Conservation (phyloP, 2,329 filamentous ascomycete species). For the Herpotrichia juniperi region DNA sequence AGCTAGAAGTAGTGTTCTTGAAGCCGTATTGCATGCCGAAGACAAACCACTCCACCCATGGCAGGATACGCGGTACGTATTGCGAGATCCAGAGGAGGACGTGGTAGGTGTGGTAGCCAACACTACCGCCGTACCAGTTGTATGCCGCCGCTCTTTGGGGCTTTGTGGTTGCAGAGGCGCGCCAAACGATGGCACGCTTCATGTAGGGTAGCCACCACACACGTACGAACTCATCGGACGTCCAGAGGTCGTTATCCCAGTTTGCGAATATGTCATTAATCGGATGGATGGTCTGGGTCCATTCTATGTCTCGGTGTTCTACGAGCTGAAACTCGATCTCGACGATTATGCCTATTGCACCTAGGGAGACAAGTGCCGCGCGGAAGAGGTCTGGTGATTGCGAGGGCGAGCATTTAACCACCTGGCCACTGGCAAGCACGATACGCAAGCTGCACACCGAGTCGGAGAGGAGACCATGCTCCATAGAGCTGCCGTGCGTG, state of each 20-base stretch:
- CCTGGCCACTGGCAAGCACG: slow-evolving; percentile 79
- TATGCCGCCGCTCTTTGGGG: slow-evolving; percentile 63
- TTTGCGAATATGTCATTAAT: slow-evolving; percentile 71
- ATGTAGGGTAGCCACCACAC: slow-evolving; percentile 99
- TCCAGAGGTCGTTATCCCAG: slow-evolving; percentile 82
- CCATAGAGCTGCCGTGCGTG: slow-evolving; percentile 87
- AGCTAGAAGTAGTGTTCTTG: slow-evolving; percentile 67
- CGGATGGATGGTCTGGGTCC: slow-evolving; percentile 79
- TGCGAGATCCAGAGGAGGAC: slow-evolving; percentile 83
- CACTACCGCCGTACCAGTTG: slow-evolving; percentile 79
- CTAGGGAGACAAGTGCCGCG: slow-evolving; percentile 84
- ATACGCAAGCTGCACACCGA: slow-evolving; percentile 76
- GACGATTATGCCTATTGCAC: slow-evolving; percentile 87
- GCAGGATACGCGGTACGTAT: slow-evolving; percentile 77
- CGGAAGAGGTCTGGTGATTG: slow-evolving; percentile 82
- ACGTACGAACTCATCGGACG: slow-evolving; percentile 82
- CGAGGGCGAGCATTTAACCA: slow-evolving; percentile 70
- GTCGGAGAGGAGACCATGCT: slow-evolving; percentile 84
- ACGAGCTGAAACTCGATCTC: slow-evolving; percentile 86
- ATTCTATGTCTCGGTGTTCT: slow-evolving; percentile 81
- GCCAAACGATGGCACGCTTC: slow-evolving; percentile 86
- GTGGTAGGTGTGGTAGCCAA: slow-evolving; percentile 92
- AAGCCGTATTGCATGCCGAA: slow-evolving; percentile 99
- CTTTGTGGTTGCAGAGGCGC: slow-evolving; percentile 76
- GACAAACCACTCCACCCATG: slow-evolving; percentile 93